phyloP scores from a whole-genome alignment of 495 filamentous ascomycete species.

The Penicillium subrubescens region DNA sequence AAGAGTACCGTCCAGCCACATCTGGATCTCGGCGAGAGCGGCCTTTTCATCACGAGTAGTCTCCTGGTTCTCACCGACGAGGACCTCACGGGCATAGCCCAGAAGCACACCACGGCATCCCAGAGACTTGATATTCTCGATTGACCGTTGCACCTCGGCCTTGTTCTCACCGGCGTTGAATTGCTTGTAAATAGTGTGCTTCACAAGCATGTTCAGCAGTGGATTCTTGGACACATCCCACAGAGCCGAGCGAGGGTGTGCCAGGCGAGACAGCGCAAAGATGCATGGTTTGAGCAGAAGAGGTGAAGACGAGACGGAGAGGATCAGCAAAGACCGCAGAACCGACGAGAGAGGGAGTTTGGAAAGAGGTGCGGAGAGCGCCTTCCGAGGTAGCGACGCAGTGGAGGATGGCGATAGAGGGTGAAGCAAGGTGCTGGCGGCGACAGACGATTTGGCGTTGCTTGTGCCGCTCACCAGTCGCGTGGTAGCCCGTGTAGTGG shows the following conservation, averaged over 20 bases:
- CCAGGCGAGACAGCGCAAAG: constrained; percentile 66
- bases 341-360: constrained; percentile 73
- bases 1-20: constrained; percentile 74
- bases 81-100: constrained; percentile 51
- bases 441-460: constrained; percentile 41
- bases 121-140: constrained; percentile 44
- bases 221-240: constrained; percentile 51
- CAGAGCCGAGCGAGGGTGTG: constrained; percentile 62
- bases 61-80: constrained; percentile 41
- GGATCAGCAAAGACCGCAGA: constrained; percentile 76
- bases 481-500: constrained; percentile 14
- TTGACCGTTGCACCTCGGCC: constrained; percentile 45
- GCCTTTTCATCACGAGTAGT: constrained; percentile 37
- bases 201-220: constrained; percentile 45
- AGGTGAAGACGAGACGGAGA: constrained; percentile 77
- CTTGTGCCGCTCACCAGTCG: constrained; percentile 44
- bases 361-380: constrained; percentile 57
- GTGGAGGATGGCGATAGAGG: constrained; percentile 14
- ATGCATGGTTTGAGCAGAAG: constrained; percentile 72
- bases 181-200: constrained; percentile 53
- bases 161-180: constrained; percentile 55
- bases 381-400: constrained; percentile 24
- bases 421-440: constrained; percentile 30
- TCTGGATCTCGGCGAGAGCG: constrained; percentile 60
- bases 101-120: constrained; percentile 52